Evolutionary conservation across 164 flowering plant species (phyloP), one percentile per base, ranked within the genome.

Genomic region (Kingdonia uniflora): DNA sequence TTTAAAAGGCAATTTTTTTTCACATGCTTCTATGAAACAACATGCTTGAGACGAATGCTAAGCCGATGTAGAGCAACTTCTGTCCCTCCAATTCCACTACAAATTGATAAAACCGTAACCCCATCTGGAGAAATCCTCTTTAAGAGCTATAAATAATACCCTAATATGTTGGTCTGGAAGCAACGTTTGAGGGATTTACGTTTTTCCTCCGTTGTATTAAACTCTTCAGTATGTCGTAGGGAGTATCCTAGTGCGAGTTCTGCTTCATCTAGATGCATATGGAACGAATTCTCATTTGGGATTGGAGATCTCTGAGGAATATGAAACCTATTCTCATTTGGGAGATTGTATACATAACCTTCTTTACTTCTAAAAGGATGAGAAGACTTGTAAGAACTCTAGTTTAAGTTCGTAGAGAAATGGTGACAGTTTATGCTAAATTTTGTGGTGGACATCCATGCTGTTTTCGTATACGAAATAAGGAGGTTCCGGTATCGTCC

Each of bases 341-440:
- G 92, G 58, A 92, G 95, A 67, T 92, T 88, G 66, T 92, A 95
- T 12, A 84, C 50, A 52, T 86, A 86, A 5, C 99, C 97, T 70
- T 86, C 95, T 48, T 63, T 75, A 69, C 97, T 75, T 60, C 55
- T 74, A 59, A 88, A 61, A 26, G 91, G n/a, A 91, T 2, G 95
- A 84, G 69, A 75, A 82, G 40, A 49, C 71, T 52, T 71, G 68
- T 47, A 71, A 85, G 65, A 72, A 71, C 55, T 84, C 95, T 49
- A 95, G 97, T 46, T 71, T 65, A 53, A 77, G 21, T 6, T 57
- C 65, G 60, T 77, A 81, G 49, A 92, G 59, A 60, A 80, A 88
- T 48, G 81, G 75, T 11, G 91, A 78, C 29, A 82, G 60, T 62
- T 79, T 88, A 13, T 15, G 23, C 95, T 95, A 88, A 4, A 71